Conservation (phyloP, 805 yeast genomes). For the Wickerhamiella sergipiensis region DNA sequence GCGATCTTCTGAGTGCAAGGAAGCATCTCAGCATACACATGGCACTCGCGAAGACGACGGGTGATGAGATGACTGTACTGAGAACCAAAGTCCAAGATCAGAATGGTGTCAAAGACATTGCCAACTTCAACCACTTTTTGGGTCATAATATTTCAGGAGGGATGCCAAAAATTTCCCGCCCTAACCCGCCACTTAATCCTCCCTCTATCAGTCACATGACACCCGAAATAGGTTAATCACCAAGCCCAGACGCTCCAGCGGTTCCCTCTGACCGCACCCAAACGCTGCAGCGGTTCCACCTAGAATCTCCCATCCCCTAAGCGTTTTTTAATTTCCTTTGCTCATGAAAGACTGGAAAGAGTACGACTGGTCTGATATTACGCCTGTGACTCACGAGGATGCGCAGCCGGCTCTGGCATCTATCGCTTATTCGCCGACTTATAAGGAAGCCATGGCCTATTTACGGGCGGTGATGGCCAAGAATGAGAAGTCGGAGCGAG, state of each 20-base stretch:
- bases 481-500: slow-evolving; percentile 57
- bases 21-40: slow-evolving; percentile 97
- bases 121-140: slow-evolving; percentile 42
- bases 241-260: neutral
- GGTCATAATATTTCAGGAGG: neutral
- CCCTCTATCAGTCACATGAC: neutral
- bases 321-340: too few species aligned
- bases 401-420: slow-evolving; percentile 23
- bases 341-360: slow-evolving; percentile 12
- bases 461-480: slow-evolving; percentile 44
- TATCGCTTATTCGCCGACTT: slow-evolving; percentile 56
- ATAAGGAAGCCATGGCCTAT: slow-evolving; percentile 44
- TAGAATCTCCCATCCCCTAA: too few species aligned
- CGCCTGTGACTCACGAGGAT: slow-evolving; percentile 21
- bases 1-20: slow-evolving; percentile 97
- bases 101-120: slow-evolving; percentile 85
- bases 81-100: slow-evolving; percentile 96
- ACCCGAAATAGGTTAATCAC: too few species aligned
- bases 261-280: too few species aligned
- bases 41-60: slow-evolving; percentile 93
- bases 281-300: too few species aligned
- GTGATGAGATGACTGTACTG: slow-evolving; percentile 96
- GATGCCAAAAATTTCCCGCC: neutral
- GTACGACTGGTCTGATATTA: slow-evolving; percentile 25
- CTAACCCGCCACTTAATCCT: neutral